These are phyloP conservation scores for Penicillium argentinense DNA, from an alignment of 495 filamentous ascomycete genomes.

Conservation along the genomic window DNA sequence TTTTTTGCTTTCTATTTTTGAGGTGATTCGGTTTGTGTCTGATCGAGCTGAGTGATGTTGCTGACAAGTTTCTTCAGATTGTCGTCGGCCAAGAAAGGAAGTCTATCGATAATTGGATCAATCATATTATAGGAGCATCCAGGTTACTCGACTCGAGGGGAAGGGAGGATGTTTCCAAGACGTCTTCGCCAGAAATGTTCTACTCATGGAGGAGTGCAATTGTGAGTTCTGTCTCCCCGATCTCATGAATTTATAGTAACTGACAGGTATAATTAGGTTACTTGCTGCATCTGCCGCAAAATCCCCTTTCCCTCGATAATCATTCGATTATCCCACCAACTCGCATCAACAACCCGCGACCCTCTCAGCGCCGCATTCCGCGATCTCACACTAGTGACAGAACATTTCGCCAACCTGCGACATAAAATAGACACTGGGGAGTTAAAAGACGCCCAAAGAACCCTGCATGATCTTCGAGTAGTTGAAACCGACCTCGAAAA, in stretches of 20 bases:
- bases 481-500: background rate
- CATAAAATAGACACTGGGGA: background rate
- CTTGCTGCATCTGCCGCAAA: background rate
- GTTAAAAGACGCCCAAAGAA: background rate
- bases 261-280: background rate
- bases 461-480: background rate
- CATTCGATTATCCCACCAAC: background rate
- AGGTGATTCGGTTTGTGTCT: background rate
- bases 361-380: background rate
- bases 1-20: constrained; percentile 2
- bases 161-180: background rate
- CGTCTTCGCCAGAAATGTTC: background rate
- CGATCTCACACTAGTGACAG: background rate
- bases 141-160: background rate
- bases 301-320: background rate
- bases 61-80: background rate
- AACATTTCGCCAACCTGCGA: background rate
- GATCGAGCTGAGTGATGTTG: background rate
- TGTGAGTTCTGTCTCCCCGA: background rate
- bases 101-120: background rate
- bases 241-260: background rate
- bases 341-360: background rate
- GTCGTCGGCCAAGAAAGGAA: background rate
- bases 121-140: background rate
- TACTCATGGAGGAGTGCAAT: background rate